Evolutionary conservation across 129 eudicot species (phyloP).

Genomic region (Helianthus tuberosus): DNA sequence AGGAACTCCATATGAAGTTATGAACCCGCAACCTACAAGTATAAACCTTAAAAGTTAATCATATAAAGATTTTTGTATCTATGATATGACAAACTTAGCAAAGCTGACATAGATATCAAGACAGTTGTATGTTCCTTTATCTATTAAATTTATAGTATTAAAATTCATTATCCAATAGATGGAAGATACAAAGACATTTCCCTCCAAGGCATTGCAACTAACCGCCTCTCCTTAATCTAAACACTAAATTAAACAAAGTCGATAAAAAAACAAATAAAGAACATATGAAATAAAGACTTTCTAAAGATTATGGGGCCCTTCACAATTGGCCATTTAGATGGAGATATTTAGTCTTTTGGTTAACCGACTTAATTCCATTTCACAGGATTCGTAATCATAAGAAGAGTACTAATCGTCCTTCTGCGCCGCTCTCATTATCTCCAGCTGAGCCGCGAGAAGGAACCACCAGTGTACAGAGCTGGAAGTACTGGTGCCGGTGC

Average conservation of each 20-base stretch:
- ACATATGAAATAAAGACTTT: not conserved
- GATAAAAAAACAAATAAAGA: not conserved
- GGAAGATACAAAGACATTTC: not conserved
- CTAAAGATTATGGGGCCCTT: not conserved
- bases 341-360: too few species aligned
- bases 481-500: too few species aligned
- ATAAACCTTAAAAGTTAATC: constrained; percentile 23
- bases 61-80: not conserved
- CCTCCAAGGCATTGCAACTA: not conserved
- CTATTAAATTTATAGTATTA: not conserved
- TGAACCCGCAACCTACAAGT: constrained; percentile 88
- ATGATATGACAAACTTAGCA: constrained; percentile 3
- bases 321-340: too few species aligned
- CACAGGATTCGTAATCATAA: too few species aligned
- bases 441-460: too few species aligned
- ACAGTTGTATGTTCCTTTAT: not conserved
- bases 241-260: not conserved
- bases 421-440: too few species aligned
- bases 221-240: not conserved
- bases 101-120: constrained; percentile 1
- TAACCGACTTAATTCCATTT: too few species aligned
- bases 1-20: constrained; percentile 81
- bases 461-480: too few species aligned
- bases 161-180: not conserved
- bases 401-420: too few species aligned